A percentile compares a stretch with the other conserved stretches of the same genome.
Evolutionary conservation across 106 monocot genomes (phyloP).

Genomic region (Phalaenopsis equestris): DNA sequence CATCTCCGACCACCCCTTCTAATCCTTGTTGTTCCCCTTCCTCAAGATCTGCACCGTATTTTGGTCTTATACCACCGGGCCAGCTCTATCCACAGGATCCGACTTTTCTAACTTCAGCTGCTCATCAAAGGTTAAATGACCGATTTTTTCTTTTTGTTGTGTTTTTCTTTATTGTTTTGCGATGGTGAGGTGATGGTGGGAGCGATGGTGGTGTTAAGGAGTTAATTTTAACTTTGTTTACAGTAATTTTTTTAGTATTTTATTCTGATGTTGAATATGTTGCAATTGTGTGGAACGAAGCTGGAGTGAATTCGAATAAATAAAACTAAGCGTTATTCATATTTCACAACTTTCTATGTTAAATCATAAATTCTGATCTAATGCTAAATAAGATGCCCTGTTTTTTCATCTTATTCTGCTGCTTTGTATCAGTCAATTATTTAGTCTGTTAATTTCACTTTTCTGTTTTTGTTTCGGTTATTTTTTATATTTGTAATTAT

Average conservation of each 20-base stretch:
- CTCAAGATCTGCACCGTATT: background rate
- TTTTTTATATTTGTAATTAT: too few relatives aligned
- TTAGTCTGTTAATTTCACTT: too few relatives aligned
- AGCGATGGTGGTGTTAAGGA: background rate
- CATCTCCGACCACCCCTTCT: background rate
- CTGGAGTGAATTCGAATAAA: background rate
- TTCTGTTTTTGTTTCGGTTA: too few relatives aligned
- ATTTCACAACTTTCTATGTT: background rate
- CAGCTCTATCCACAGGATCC: slow-evolving; percentile 9
- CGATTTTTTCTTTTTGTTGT: background rate
- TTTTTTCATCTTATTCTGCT: background rate
- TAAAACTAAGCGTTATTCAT: background rate
- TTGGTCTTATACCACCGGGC: background rate
- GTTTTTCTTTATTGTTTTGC: background rate
- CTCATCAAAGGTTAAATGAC: background rate
- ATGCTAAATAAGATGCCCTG: background rate
- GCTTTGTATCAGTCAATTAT: background rate
- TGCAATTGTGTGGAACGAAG: background rate
- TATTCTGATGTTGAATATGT: background rate
- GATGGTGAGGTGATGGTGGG: background rate
- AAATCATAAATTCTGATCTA: background rate
- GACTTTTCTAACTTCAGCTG: background rate
- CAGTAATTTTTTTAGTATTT: background rate
- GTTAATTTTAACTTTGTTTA: background rate
- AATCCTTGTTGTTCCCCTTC: slow-evolving; percentile 4